Conservation (phyloP, 306 rosid species). For the Cucumis cinereus region DNA sequence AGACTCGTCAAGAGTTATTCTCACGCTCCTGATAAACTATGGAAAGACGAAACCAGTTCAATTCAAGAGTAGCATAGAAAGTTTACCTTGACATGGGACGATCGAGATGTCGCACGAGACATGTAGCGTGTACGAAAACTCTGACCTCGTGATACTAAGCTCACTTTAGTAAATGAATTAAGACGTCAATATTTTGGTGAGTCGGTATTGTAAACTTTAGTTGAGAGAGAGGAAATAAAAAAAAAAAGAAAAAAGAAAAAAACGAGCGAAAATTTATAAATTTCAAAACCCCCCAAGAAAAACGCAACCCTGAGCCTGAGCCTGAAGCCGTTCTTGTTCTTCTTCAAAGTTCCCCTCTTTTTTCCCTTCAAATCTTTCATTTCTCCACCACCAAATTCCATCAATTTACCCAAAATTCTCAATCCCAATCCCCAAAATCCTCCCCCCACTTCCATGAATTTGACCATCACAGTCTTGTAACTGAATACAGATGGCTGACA, state of each 20-base stretch:
- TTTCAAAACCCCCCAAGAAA: not conserved
- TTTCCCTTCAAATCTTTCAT: not conserved
- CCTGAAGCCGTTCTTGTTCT: conserved; percentile 4
- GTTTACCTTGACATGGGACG: no score
- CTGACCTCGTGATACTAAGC: no score
- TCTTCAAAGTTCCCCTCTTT: not conserved
- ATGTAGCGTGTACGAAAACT: no score
- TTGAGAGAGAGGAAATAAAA: no score
- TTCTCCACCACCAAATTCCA: not conserved
- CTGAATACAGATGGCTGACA: not conserved
- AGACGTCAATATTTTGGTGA: no score
- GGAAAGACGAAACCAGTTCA: no score
- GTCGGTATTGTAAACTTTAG: no score
- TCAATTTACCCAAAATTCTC: not conserved
- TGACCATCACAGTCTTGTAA: not conserved
- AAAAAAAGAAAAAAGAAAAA: not conserved
- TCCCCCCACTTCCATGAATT: conserved; percentile 5
- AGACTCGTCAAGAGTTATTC: no score
- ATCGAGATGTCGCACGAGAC: no score
- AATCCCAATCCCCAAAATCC: not conserved
- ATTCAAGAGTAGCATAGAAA: no score
- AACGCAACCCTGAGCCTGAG: not conserved
- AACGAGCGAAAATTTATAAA: not conserved
- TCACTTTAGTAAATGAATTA: no score
- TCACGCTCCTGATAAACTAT: no score